Evolutionary conservation across 2,329 filamentous ascomycete genomes (phyloP), one percentile per base, ranked within the genome.

Genomic region (Chrysosporium keratinophilum): DNA sequence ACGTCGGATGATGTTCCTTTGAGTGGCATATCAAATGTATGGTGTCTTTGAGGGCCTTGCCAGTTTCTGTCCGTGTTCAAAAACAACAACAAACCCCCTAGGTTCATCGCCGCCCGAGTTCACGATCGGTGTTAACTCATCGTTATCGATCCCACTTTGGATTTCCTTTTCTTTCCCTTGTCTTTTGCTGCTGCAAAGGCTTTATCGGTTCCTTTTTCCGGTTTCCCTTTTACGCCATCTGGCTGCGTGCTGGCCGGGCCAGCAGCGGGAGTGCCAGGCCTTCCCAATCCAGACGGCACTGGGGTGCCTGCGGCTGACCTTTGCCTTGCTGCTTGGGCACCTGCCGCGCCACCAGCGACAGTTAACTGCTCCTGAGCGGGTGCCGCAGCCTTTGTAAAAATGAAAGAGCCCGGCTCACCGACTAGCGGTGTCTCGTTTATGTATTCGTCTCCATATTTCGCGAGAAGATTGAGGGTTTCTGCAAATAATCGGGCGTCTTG

Each of bases 391-490:
- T 70, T 72, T 5, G 74, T 73, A 58, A 83, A 74, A 52, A 80
- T 77, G 59, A 84, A 83, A 3, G 75, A 76, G 31, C 81, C 81
- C 0, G 82, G 81, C 62, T 84, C 81, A 46, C 81, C 81, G 6
- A 77, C 70, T 12, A 84, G 67, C 0, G 81, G 80, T 56, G 78
- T 81, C 60, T 83, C 80, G 63, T 84, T 81, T 71, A 80, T 80
- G 67, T 75, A 84, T 58, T 84, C 81, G 58, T 80, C 75, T 12
- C 75, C 78, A 61, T 78, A 82, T 6, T 69, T 68, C 11, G 77
- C 68, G 20, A 76, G 74, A 34, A 82, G 70, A 35, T 64, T 67
- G 50, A 80, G 72, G 7, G 78, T 76, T 17, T 76, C 71, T 15
- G 67, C 67, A 1, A 76, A 63, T n/a, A 64, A 71, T 35, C 68